phyloP scores from a whole-genome alignment of 202 grass and related monocot species.

The Zoysia matrella region DNA sequence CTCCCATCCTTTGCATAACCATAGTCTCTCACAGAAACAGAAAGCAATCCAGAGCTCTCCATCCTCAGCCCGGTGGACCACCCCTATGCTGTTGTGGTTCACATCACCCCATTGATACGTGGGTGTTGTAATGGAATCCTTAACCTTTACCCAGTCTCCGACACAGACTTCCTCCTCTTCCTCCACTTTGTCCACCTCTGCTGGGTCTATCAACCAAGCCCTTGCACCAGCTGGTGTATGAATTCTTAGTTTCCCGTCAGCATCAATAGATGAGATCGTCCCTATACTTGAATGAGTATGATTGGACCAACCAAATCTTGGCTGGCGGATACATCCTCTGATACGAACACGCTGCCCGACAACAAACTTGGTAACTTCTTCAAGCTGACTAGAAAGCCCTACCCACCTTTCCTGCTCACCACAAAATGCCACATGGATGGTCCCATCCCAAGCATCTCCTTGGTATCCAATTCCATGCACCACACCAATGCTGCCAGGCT shows the following conservation, averaged over 20 bases:
- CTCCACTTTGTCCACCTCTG: constrained; percentile 85
- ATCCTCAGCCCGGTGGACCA: constrained; percentile 81
- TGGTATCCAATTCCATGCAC: constrained; percentile 95
- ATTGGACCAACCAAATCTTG: constrained; percentile 97
- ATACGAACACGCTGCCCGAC: constrained; percentile 91
- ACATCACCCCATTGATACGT: constrained; percentile 98
- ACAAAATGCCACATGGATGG: constrained; percentile 90
- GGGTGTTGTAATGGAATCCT: constrained; percentile 71
- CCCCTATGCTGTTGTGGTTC: constrained; percentile 81
- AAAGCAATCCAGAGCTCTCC: constrained; percentile 98
- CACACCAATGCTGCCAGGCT: constrained; percentile 83
- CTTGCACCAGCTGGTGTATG: constrained; percentile 93
- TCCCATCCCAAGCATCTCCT: constrained; percentile 82
- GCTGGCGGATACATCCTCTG: constrained; percentile 78
- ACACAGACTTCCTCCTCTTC: constrained; percentile 87
- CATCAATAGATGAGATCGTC: constrained; percentile 94
- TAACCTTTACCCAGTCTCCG: constrained; percentile 96
- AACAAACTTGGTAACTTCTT: constrained; percentile 63
- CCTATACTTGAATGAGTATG: constrained; percentile 86
- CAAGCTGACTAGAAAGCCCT: constrained; percentile 75
- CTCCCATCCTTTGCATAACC: constrained; percentile 96
- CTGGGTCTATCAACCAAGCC: constrained; percentile 95
- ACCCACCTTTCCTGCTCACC: constrained; percentile 96
- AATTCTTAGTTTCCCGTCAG: constrained; percentile 96
- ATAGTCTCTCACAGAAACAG: constrained; percentile 96